Conservation (phyloP, 2,329 filamentous ascomycete genomes). For the Trichoderma sp. region DNA sequence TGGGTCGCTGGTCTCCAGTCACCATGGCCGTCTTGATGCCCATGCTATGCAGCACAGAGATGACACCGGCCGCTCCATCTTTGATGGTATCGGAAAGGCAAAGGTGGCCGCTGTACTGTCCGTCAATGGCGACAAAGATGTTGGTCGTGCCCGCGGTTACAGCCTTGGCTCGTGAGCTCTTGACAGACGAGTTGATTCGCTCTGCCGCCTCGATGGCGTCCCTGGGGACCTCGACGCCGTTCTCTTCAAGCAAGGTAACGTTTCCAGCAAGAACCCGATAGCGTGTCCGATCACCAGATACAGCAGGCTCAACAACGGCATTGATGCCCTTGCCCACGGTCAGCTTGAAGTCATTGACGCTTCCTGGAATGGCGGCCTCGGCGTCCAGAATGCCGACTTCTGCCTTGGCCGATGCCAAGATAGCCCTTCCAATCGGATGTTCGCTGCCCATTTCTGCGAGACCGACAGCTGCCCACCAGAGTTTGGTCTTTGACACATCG, state of each 20-base stretch:
- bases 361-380: conserved; percentile 79
- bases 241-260: conserved; percentile 71
- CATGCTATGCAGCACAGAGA: conserved; percentile 81
- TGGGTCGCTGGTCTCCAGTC: conserved; percentile 85
- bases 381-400: conserved; percentile 68
- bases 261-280: conserved; percentile 87
- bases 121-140: conserved; percentile 89
- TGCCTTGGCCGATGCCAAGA: conserved; percentile 72
- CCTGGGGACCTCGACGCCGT: conserved; percentile 66
- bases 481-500: conserved; percentile 66
- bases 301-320: conserved; percentile 76
- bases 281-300: conserved; percentile 65
- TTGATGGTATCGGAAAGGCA: conserved; percentile 91
- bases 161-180: conserved; percentile 37
- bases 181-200: conserved; percentile 54
- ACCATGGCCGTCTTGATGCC: conserved; percentile 87
- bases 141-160: conserved; percentile 70
- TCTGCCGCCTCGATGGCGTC: conserved; percentile 66
- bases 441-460: conserved; percentile 96
- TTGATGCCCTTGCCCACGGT: conserved; percentile 83
- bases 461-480: conserved; percentile 96
- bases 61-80: conserved; percentile 76
- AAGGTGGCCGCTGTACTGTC: conserved; percentile 76
- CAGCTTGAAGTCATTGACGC: conserved; percentile 80
- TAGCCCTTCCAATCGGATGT: conserved; percentile 91